These are phyloP conservation scores for Hymenoscyphus occultus DNA, from an alignment of 2,329 filamentous ascomycete species.

Conservation along the genomic window DNA sequence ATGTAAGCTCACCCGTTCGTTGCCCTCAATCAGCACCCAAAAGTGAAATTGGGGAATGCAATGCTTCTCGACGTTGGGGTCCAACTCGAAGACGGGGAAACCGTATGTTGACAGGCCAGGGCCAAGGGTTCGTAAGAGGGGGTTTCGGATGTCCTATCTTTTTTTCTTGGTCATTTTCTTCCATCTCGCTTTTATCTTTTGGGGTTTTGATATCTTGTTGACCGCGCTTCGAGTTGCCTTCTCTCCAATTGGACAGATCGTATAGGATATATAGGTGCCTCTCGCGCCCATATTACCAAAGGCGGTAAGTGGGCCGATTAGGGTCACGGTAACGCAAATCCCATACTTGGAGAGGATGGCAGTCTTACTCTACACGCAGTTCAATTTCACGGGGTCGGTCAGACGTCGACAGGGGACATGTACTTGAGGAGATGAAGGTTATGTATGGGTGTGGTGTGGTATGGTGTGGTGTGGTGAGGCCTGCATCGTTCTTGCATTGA, in stretches of 20 bases:
- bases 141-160: neutral
- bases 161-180: neutral
- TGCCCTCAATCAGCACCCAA: neutral
- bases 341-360: neutral
- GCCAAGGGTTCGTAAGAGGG: neutral
- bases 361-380: neutral
- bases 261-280: neutral
- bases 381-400: neutral
- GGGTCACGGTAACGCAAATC: neutral
- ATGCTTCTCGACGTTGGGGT: neutral
- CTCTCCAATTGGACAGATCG: neutral
- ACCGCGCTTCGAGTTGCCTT: neutral
- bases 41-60: neutral
- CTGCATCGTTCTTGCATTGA: neutral
- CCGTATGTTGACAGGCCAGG: neutral
- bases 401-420: neutral
- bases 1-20: neutral
- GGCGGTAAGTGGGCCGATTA: neutral
- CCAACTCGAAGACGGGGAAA: neutral
- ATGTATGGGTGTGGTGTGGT: neutral
- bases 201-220: too few species aligned
- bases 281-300: neutral
- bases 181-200: neutral
- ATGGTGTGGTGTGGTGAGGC: constrained; percentile 4
- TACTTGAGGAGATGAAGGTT: neutral